These are phyloP conservation scores for Aspergillus awamori DNA, from an alignment of 2,329 filamentous ascomycete species.

Conservation along the genomic window DNA sequence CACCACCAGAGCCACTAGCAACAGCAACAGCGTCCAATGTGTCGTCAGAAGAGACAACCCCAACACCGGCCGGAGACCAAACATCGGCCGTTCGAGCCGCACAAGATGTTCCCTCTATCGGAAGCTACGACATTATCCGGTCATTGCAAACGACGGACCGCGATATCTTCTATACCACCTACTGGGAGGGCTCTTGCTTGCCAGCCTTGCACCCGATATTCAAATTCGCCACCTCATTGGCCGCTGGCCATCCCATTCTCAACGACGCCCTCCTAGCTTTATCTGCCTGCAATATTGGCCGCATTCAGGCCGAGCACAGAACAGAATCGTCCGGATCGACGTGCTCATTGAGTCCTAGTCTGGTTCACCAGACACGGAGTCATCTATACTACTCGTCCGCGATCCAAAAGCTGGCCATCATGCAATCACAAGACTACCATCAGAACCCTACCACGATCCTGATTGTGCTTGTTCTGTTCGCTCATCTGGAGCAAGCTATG, in stretches of 20 bases:
- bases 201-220: slow-evolving; percentile 30
- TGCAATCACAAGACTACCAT: slow-evolving; percentile 13
- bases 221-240: slow-evolving; percentile 5
- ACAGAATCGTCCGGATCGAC: background rate
- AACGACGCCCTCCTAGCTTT: slow-evolving; percentile 25
- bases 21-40: background rate
- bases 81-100: background rate
- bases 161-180: slow-evolving; percentile 29
- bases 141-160: slow-evolving; percentile 26
- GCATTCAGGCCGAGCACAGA: slow-evolving; percentile 19
- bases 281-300: slow-evolving; percentile 27
- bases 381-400: slow-evolving; percentile 31
- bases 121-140: slow-evolving; percentile 14
- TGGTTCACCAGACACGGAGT: slow-evolving; percentile 27
- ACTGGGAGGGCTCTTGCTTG: slow-evolving; percentile 30
- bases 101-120: background rate
- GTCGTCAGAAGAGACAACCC: background rate
- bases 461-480: slow-evolving; percentile 23
- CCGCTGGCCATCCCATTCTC: slow-evolving; percentile 7
- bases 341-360: slow-evolving; percentile 18
- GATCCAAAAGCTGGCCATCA: slow-evolving; percentile 17
- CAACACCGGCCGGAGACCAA: background rate
- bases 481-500: slow-evolving; percentile 27
- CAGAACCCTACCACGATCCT: slow-evolving; percentile 13
- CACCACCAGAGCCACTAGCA: background rate